Evolutionary conservation across 208 protist genomes (phyloP).

Genomic region (Lotmaria passim): DNA sequence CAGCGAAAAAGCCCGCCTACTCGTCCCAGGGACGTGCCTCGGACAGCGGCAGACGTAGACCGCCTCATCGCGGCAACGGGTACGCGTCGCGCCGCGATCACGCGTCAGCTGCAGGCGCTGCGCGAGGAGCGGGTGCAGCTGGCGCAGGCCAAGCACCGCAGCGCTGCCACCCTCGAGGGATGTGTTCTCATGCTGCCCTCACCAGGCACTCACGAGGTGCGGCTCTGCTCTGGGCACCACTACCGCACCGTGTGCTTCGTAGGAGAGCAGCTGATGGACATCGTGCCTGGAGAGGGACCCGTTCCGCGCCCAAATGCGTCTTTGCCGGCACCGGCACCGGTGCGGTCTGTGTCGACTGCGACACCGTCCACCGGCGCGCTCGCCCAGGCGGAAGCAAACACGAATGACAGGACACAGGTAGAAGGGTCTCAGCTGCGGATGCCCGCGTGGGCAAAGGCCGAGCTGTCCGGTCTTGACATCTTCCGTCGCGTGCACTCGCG

Average conservation of each 20-base stretch:
- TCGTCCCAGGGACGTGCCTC: not conserved
- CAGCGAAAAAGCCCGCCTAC: not conserved
- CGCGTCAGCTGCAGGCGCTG: not conserved
- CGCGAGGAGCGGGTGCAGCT: slow-evolving; percentile 6
- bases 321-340: not conserved
- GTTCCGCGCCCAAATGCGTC: not conserved
- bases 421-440: not conserved
- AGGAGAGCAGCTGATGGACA: slow-evolving; percentile 61
- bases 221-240: slow-evolving; percentile 44
- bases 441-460: not conserved
- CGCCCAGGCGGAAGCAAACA: no score
- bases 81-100: not conserved
- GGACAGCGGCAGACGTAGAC: not conserved
- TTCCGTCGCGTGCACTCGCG: not conserved
- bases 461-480: slow-evolving; percentile 2
- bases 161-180: slow-evolving; percentile 8
- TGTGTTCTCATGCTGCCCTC: slow-evolving; percentile 63
- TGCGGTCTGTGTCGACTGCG: not conserved
- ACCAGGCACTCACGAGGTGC: slow-evolving; percentile 50
- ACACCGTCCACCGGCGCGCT: not conserved
- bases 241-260: slow-evolving; percentile 73
- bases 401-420: no score
- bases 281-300: slow-evolving; percentile 19
- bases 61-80: not conserved
- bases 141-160: slow-evolving; percentile 5